Base-by-base conservation (phyloP, 495 filamentous ascomycete genomes). In the Aspergillus bridgeri region DNA sequence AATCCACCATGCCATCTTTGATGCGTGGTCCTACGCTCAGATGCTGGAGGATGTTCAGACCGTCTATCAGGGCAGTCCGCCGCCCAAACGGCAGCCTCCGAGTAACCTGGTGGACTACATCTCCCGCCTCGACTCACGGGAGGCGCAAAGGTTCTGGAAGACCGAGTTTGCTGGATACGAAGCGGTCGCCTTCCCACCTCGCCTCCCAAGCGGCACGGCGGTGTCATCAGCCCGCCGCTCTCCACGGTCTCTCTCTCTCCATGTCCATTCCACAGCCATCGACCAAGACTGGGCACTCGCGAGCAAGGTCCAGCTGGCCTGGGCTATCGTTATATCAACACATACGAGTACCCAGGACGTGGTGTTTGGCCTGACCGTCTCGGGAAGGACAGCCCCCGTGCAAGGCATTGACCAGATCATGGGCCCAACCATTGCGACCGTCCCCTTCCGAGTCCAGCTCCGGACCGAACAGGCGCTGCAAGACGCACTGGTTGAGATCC, bases 1-100 rank as follows among this genome's bases (percentile, higher is more conserved):
- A 18, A 45, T 81, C 50, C 83, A 86, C 57, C 84, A 87, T 56
- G 78, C 79, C 1, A 51, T 87, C 0, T 86, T 83, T 52, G 85
- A 87, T 56, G 83, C 81, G 4, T 84, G 81, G 77, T 79, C 72
- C 6, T 72, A 81, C 65, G 70, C 74, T 25, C 33, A 42, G 38
- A 15, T 58, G 13, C 42, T 57, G 42, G 57, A 68, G 52, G 53
- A 58, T 33, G 58, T 79, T 8, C 13, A 55, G 18, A 29, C 7
- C 6, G 18, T 19, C 18, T 47, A 47, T 19, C 44, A 47, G 21
- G 17, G 8, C n/a, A n/a, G 44, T 19, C 18, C 44, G 21, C 18
- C 44, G 6, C 8, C 44, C 44, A n/a, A 7, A 7, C 23, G 25
- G 4, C 21, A 15, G 23, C 18, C 7, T 4, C 5, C 49, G 22